Base-by-base conservation (phyloP, 768 basidiomycete species). In the Trichaptum fuscoviolaceum region DNA sequence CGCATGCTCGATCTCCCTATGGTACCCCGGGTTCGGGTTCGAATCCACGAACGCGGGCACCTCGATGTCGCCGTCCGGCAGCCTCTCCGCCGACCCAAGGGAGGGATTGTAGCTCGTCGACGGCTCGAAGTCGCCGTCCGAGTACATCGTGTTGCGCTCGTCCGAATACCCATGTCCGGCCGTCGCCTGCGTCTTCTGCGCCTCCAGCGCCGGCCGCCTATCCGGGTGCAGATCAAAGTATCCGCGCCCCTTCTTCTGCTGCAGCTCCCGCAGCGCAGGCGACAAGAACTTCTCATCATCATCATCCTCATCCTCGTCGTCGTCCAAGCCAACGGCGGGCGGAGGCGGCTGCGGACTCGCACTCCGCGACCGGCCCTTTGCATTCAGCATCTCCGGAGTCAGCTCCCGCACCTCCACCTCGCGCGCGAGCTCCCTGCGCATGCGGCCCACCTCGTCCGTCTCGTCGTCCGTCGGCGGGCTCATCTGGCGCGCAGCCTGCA, bases 191-290 rank as follows among this genome's bases (percentile, higher is more conserved):
- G 62, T 78, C 76, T 15, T 70, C 70, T 25, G 65, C 71, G 7
- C 67, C 35, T 59, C 63, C 58, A 71, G 61, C 2, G 76, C 78
- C 24, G 82, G 83, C 52, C 87, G 78, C 59, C 91, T 82, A 59
- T 92, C 91, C 12, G 91, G 91, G 73, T 93, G 91, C 17, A 91
- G 71, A 73, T 92, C 91, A 73, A 93, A 93, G 74, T 93, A 93
- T 0, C 89, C 88, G 27, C 86, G 63, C 20, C 89, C 82, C 59
- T 42, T 73, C 73, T 8, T 71, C 58, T 35, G 66, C 35, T 70
- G 62, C 35, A 30, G 65, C 25, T 61, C 52, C 20, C 67, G 66
- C 35, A 62, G 60, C 27, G 65, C 62, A 30, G 58, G 25, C 2
- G 65, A 42, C 15, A 67, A 70, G 5, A 73, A 77, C 15, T 71